Base-by-base conservation (phyloP, 2,329 filamentous ascomycete genomes). In the Westerdykella sp. region DNA sequence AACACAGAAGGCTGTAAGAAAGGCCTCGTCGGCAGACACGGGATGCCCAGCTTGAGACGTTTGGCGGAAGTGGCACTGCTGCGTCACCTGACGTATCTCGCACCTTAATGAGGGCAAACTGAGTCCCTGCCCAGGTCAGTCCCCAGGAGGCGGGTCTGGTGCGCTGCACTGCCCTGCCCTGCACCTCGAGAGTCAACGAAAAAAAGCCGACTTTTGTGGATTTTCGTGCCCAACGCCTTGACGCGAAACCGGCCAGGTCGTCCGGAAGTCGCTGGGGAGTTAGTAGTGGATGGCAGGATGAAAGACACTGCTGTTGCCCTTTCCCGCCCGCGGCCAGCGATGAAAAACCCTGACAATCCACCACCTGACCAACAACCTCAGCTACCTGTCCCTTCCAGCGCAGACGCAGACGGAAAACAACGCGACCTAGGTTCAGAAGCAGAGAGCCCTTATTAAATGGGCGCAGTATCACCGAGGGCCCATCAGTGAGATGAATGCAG, bases 391-490 rank as follows among this genome's bases (percentile, higher is more conserved):
- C 25, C 25, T 28, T 12, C 25, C 25, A 28, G 25, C 25, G 25
- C 7, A 10, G 25, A 9, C 25, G 25, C 9, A 28, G 11, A 28
- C 25, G 9, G 18, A 21, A 21, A 28, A 28, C 11, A 28, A 28
- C 9, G 25, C 25, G 25, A 28, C 25, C 25, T 28, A 28, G 25
- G 56, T 51, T 57, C 48, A 59, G 52, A 60, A 61, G 53, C 60
- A 64, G 58, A 64, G 50, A 9, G 60, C 63, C 63, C 63, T 64
- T 63, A 63, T 64, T 63, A 63, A 14, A 53, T 56, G 62, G 63
- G 63, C 63, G 48, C 51, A 50, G 55, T 50, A 55, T 64, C 62
- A 65, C 62, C 54, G 54, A 60, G 51, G 7, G n/a, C 9, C 16
- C 32, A 35, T 35, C 32, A 35, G 32, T 13, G 56, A 63, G 60